Conservation (phyloP, 2,329 filamentous ascomycete genomes). For the Claviceps pusilla region DNA sequence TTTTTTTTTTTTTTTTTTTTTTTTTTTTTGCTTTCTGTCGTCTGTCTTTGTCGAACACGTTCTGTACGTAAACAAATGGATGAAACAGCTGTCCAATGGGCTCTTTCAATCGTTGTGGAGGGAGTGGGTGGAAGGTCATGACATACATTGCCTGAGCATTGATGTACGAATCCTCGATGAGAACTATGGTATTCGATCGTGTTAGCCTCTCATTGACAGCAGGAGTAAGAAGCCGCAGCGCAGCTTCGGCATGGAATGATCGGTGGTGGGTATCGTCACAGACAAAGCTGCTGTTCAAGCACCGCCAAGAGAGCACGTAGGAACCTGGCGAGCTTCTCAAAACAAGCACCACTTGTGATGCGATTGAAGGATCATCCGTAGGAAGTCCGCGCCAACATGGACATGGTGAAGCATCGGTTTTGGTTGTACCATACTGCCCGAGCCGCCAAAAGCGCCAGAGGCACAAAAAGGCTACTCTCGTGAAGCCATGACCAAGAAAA, state of each 20-base stretch:
- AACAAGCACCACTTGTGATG: neutral
- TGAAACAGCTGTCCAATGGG: neutral
- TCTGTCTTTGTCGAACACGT: neutral
- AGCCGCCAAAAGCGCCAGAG: neutral
- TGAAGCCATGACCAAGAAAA: neutral
- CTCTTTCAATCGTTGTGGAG: conserved; percentile 5
- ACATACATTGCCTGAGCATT: conserved; percentile 23
- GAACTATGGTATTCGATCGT: conserved; percentile 13
- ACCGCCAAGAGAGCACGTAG: neutral
- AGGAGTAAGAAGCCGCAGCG: neutral
- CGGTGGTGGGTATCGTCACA: neutral
- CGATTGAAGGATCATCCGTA: neutral
- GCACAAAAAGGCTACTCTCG: neutral
- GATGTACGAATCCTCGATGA: conserved; percentile 25
- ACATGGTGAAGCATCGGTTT: neutral
- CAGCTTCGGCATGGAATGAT: neutral
- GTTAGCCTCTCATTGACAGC: conserved; percentile 2
- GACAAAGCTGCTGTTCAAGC: neutral
- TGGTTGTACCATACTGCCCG: neutral
- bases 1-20: neutral
- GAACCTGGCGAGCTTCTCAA: neutral
- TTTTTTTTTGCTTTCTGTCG: neutral
- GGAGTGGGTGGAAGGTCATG: too few relatives aligned
- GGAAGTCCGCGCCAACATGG: neutral
- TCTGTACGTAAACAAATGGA: neutral